Evolutionary conservation across 352 stramenopile genomes (phyloP), one percentile per base, ranked within the genome.

Genomic region (Pythium vanterpoolii): DNA sequence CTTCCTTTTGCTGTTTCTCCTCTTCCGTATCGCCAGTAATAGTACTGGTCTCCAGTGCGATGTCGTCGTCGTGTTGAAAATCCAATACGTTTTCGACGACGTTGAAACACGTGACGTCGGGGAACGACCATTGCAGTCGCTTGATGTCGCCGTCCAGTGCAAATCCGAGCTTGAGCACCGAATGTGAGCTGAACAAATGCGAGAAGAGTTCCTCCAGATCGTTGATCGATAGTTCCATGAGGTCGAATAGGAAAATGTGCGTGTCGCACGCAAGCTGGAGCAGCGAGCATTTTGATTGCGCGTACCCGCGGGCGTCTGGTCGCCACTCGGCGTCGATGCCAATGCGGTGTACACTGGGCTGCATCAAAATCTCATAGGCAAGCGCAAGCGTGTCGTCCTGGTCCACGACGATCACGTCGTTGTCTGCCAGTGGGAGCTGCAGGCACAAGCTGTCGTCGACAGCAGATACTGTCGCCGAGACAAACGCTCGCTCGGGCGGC

Each of bases 301-400:
- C 56, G 19, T 69, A 56, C 3, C 68, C 73, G 23, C 56, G 54
- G 6, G 30, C 45, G 51, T 91, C 82, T 3, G 79, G 79, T 5
- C 79, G 75, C 82, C 82, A 91, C 51, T 91, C 82, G 13, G 75
- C 79, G 28, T 91, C 82, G n/a, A 89, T 75, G 18, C 75, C 79
- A 1, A 91, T 47, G 13, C 68, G 67, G 23, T 44, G 60, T 6
- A 87, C 64, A 40, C 36, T 44, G 14, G 79, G 60, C 21, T 68
- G 55, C 67, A 78, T 79, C 16, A 89, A 57, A 7, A 86, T 44
- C 13, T 83, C 58, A 16, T 78, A 82, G 5, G 79, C 81, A 3
- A 78, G 8, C 8, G 71, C 63, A 28, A 91, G 48, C 1, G 70
- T 42, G 18, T 86, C 79, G 42, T 86, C 76, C 31, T 74, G 82